These are phyloP conservation scores for Globisporangium spiculum DNA, from an alignment of 352 stramenopile species.

Conservation along the genomic window DNA sequence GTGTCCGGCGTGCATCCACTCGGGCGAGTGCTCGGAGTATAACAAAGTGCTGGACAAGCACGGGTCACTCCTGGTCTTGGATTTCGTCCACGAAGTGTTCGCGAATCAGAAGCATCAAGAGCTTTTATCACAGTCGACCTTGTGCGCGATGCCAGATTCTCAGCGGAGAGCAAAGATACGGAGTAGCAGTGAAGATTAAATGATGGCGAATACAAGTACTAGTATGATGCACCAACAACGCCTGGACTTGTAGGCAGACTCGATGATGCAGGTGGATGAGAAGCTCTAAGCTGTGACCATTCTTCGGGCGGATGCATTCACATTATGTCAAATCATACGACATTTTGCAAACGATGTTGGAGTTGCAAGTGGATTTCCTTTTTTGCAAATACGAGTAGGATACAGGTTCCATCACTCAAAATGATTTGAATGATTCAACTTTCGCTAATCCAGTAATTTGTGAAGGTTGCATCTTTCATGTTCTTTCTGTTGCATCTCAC, in stretches of 20 bases:
- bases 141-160: background rate
- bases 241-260: background rate
- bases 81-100: constrained; percentile 33
- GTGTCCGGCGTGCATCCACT: constrained; percentile 89
- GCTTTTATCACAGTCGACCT: background rate
- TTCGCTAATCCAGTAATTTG: too few relatives aligned
- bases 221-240: background rate
- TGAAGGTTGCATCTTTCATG: background rate
- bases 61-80: constrained; percentile 67
- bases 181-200: background rate
- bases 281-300: background rate
- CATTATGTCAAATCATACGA: background rate
- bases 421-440: too few relatives aligned
- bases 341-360: background rate
- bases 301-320: too few relatives aligned
- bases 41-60: constrained; percentile 89
- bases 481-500: too few relatives aligned
- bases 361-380: too few relatives aligned
- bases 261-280: background rate
- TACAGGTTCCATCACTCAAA: background rate
- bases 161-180: background rate
- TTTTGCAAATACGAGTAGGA: background rate
- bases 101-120: background rate
- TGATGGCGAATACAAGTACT: background rate
- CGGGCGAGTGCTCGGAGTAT: constrained; percentile 82